phyloP scores from a whole-genome alignment of 768 basidiomycete genomes.

The Baorangia bicolor region DNA sequence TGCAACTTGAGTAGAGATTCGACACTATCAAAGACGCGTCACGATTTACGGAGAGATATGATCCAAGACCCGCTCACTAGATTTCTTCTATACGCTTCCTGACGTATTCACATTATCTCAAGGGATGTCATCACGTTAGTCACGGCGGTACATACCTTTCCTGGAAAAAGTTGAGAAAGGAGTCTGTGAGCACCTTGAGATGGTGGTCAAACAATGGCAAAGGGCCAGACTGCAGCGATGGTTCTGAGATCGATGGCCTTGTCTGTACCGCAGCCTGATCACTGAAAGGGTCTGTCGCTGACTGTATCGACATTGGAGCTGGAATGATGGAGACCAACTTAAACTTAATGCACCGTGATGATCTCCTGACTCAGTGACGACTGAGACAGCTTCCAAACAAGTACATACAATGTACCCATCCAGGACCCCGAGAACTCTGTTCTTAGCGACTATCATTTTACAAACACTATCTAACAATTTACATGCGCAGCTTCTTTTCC shows the following conservation, averaged over 20 bases:
- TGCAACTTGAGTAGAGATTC: slow-evolving; percentile 74
- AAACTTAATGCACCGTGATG: not conserved
- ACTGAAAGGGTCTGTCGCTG: slow-evolving; percentile 23
- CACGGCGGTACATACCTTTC: slow-evolving; percentile 58
- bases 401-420: slow-evolving; percentile 15
- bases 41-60: not conserved
- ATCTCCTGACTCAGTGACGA: not conserved
- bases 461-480: slow-evolving; percentile 12
- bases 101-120: slow-evolving; percentile 20
- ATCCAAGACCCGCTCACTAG: slow-evolving; percentile 53
- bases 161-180: slow-evolving; percentile 81
- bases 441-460: not conserved
- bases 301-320: slow-evolving; percentile 11
- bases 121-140: slow-evolving; percentile 14
- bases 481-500: slow-evolving; percentile 58
- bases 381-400: slow-evolving; percentile 22
- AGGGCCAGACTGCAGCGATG: slow-evolving; percentile 44
- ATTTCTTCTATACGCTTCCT: slow-evolving; percentile 83
- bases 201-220: slow-evolving; percentile 71
- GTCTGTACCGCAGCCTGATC: slow-evolving; percentile 20
- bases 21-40: slow-evolving; percentile 45
- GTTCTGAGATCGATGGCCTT: slow-evolving; percentile 31
- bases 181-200: slow-evolving; percentile 63
- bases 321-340: slow-evolving; percentile 11
- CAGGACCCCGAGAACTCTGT: slow-evolving; percentile 11